These are phyloP conservation scores for Ophiocordyceps polyrhachis-furcata DNA, from an alignment of 2,329 filamentous ascomycete species.

Conservation along the genomic window DNA sequence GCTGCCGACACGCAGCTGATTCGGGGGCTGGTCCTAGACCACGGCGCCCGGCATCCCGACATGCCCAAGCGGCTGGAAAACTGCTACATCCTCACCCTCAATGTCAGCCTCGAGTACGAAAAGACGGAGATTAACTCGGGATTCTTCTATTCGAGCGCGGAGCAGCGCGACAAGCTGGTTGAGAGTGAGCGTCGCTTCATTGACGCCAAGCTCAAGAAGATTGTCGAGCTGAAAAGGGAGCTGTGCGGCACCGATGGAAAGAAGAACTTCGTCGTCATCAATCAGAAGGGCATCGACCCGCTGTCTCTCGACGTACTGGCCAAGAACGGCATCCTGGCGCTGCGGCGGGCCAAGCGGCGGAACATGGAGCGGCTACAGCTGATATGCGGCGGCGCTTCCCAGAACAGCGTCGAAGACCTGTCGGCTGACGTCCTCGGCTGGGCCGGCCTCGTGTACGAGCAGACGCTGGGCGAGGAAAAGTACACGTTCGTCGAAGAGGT, in stretches of 20 bases:
- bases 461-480: constrained; percentile 95
- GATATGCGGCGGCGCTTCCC: constrained; percentile 73
- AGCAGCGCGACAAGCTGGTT: constrained; percentile 93
- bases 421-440: constrained; percentile 78
- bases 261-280: constrained; percentile 95
- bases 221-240: constrained; percentile 94
- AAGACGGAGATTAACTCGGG: constrained; percentile 98
- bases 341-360: constrained; percentile 85
- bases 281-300: constrained; percentile 98
- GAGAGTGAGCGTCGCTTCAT: constrained; percentile 94
- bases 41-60: constrained; percentile 89
- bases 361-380: constrained; percentile 99
- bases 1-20: constrained; percentile 94
- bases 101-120: constrained; percentile 95
- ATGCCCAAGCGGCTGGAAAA: constrained; percentile 97
- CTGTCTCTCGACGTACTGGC: constrained; percentile 87
- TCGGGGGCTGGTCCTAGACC: constrained; percentile 77
- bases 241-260: constrained; percentile 84
- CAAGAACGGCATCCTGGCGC: constrained; percentile 93
- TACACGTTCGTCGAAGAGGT: constrained; percentile 98
- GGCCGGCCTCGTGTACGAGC: constrained; percentile 93
- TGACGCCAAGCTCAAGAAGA: constrained; percentile 91
- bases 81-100: constrained; percentile 84
- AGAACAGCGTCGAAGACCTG: constrained; percentile 93
- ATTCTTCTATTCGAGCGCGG: constrained; percentile 95